These are phyloP conservation scores for Aegilops longissima DNA, from an alignment of 176 grass and related monocot species.

Conservation along the genomic window DNA sequence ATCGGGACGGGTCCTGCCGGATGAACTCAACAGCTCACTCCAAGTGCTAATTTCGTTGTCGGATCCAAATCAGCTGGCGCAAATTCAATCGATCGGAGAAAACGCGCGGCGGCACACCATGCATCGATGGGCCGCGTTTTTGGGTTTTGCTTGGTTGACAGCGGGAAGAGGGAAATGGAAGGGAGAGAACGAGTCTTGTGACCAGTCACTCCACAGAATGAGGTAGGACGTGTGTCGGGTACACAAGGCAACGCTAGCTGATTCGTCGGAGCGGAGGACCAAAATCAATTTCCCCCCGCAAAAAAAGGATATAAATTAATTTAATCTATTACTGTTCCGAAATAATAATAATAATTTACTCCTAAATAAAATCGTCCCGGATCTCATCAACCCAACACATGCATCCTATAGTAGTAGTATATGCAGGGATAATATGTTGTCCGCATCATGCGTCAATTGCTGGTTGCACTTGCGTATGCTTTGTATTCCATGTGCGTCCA, in stretches of 20 bases:
- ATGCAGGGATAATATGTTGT: too few relatives aligned
- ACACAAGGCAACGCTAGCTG: too few relatives aligned
- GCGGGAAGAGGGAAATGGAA: background rate
- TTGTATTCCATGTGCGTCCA: background rate
- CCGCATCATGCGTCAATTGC: background rate
- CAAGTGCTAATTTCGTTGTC: background rate
- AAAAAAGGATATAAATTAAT: too few relatives aligned
- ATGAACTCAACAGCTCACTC: background rate
- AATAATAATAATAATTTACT: too few relatives aligned
- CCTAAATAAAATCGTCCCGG: too few relatives aligned
- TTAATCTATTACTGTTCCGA: too few relatives aligned
- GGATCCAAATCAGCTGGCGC: too few relatives aligned
- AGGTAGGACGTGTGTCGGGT: background rate
- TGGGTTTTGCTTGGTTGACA: background rate
- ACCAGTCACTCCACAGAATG: background rate
- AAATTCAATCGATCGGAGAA: background rate
- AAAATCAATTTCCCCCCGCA: too few relatives aligned
- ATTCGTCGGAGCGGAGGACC: too few relatives aligned
- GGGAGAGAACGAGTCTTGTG: background rate
- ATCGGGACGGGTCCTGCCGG: too few relatives aligned
- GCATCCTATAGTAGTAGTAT: too few relatives aligned
- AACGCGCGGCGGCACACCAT: background rate
- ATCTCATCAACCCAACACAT: too few relatives aligned
- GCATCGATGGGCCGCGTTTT: background rate
- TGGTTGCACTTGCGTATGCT: background rate